Evolutionary conservation across 2,329 filamentous ascomycete species (phyloP).

Genomic region (Pseudogymnoascus sp.): DNA sequence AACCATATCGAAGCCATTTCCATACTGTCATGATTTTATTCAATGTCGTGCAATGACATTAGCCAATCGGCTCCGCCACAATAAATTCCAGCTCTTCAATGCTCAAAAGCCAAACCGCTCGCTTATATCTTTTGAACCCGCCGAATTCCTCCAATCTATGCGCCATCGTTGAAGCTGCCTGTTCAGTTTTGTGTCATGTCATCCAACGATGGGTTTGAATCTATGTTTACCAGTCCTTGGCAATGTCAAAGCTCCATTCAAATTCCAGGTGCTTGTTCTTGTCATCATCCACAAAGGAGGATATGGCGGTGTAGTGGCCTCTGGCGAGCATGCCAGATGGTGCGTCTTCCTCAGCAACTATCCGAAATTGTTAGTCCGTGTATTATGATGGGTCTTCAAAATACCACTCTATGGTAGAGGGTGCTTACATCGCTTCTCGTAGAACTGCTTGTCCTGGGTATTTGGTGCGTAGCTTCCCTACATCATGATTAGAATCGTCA

Average conservation of each 20-base stretch:
- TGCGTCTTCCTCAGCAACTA: conserved; percentile 86
- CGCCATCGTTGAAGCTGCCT: not conserved
- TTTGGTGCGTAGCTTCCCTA: conserved; percentile 90
- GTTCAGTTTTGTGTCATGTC: not conserved
- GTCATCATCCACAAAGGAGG: conserved; percentile 93
- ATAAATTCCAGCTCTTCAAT: not conserved
- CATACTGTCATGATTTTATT: not conserved
- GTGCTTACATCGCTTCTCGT: conserved; percentile 83
- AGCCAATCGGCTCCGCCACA: not conserved
- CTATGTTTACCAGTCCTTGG: conserved; percentile 75
- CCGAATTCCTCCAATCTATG: not conserved
- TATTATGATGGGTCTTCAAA: not conserved
- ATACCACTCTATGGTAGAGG: not conserved
- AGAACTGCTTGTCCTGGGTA: conserved; percentile 75
- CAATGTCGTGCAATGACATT: not conserved
- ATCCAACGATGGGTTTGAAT: not conserved
- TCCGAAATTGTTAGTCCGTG: conserved; percentile 3
- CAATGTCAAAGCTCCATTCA: conserved; percentile 93
- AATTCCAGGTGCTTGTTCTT: conserved; percentile 84
- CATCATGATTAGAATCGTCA: not conserved
- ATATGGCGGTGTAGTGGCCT: conserved; percentile 81
- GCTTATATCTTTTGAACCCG: not conserved
- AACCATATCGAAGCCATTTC: not conserved
- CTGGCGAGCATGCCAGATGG: conserved; percentile 84
- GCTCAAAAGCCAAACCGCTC: not conserved